A percentile compares a stretch with the other conserved stretches of the same genome.
Conservation (phyloP, 495 filamentous ascomycete species). For the Annulohypoxylon bovei region DNA sequence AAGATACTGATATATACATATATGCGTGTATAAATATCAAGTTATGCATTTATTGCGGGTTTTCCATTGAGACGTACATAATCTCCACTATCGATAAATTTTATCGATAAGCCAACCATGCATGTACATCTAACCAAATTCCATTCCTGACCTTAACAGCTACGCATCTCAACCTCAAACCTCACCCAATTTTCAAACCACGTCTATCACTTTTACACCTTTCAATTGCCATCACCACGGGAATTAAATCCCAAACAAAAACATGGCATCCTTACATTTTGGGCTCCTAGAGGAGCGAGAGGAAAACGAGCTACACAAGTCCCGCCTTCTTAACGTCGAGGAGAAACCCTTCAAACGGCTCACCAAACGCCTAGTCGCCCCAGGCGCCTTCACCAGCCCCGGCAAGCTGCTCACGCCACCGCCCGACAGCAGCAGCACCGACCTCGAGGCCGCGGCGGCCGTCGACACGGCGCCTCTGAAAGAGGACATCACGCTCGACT, state of each 20-base stretch:
- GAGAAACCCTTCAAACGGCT: conserved; percentile 93
- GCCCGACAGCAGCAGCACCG: conserved; percentile 61
- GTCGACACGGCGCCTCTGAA: conserved; percentile 67
- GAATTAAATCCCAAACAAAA: neutral
- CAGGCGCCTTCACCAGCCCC: conserved; percentile 66
- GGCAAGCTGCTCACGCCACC: conserved; percentile 75
- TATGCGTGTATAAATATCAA: neutral
- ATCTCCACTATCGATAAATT: conserved; percentile 1
- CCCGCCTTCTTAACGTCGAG: conserved; percentile 89
- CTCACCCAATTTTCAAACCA: neutral
- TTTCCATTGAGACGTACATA: conserved; percentile 19
- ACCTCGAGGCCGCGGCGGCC: conserved; percentile 27
- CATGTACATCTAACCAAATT: neutral
- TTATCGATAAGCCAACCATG: conserved; percentile 24
- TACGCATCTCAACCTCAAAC: neutral
- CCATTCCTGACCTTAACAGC: neutral
- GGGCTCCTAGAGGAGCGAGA: conserved; percentile 61
- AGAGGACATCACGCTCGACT: conserved; percentile 88
- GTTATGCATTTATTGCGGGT: conserved; percentile 26
- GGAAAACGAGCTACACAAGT: conserved; percentile 88
- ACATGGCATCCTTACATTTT: conserved; percentile 43
- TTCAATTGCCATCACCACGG: neutral
- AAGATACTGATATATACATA: neutral
- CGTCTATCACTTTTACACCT: neutral
- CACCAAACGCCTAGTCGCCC: conserved; percentile 76